Evolutionary conservation across 495 filamentous ascomycete genomes (phyloP).

Genomic region (Pyrenopolyporus hunteri): DNA sequence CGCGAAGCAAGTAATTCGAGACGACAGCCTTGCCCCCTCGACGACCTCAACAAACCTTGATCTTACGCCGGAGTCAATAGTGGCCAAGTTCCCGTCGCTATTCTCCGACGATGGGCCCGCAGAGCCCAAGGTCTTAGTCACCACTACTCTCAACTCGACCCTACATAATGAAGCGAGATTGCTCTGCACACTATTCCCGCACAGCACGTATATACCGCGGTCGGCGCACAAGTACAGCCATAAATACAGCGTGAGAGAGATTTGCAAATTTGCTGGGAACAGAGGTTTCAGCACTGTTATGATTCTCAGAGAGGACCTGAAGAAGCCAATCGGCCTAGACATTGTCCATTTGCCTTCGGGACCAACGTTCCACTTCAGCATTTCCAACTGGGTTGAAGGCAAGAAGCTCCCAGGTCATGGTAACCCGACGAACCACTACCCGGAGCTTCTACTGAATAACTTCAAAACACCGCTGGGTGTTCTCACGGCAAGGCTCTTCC

Average conservation of each 20-base stretch:
- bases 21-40: constrained; percentile 53
- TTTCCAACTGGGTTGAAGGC: constrained; percentile 82
- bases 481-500: constrained; percentile 85
- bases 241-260: constrained; percentile 89
- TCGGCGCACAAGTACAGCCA: constrained; percentile 78
- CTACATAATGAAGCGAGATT: constrained; percentile 81
- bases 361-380: constrained; percentile 82
- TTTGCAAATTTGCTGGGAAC: constrained; percentile 80
- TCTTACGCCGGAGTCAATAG: constrained; percentile 70
- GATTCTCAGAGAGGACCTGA: constrained; percentile 83
- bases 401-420: constrained; percentile 87
- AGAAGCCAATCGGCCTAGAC: constrained; percentile 75
- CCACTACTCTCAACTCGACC: constrained; percentile 82
- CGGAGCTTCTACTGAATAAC: constrained; percentile 93
- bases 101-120: constrained; percentile 67
- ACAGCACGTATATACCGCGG: constrained; percentile 83
- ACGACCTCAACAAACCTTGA: constrained; percentile 74
- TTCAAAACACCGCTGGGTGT: constrained; percentile 93
- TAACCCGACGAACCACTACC: constrained; percentile 84
- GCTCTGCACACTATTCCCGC: constrained; percentile 82
- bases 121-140: constrained; percentile 83
- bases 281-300: constrained; percentile 80
- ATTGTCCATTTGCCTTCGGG: constrained; percentile 83
- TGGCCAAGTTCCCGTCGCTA: constrained; percentile 79
- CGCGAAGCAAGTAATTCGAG: constrained; percentile 61